Percentiles rank a stretch among this genome's conserved stretches.
Conservation (phyloP, 2,329 filamentous ascomycete genomes). For the Thermoascus crustaceus region DNA sequence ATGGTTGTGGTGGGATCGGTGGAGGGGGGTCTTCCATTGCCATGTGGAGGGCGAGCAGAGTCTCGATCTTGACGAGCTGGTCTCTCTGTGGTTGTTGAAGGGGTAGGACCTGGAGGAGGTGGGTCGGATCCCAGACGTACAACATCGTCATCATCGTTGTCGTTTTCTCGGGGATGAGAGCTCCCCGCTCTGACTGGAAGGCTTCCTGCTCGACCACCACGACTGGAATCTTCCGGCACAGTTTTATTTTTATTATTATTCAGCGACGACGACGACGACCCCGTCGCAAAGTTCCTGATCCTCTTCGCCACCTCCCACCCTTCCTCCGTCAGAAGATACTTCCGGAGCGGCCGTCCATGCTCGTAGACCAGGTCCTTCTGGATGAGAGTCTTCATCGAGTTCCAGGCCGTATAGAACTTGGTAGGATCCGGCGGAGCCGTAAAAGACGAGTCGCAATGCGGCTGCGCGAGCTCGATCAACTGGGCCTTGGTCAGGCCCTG, state of each 20-base stretch:
- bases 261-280: constrained; percentile 8
- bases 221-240: too few species aligned
- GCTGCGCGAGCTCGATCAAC: constrained; percentile 61
- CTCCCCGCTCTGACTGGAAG: too few species aligned
- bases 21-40: constrained; percentile 2
- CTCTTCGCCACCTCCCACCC: constrained; percentile 66
- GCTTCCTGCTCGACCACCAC: too few species aligned
- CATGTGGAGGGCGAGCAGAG: too few species aligned
- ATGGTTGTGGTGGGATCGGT: constrained; percentile 33
- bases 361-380: constrained; percentile 68
- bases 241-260: too few species aligned
- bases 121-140: too few species aligned
- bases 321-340: constrained; percentile 65
- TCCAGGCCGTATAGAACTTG: constrained; percentile 73
- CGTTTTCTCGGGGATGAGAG: too few species aligned
- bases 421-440: constrained; percentile 57
- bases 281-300: constrained; percentile 46
- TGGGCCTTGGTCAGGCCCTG: constrained; percentile 59
- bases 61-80: too few species aligned
- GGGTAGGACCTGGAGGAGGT: too few species aligned
- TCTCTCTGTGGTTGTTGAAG: too few species aligned
- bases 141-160: too few species aligned
- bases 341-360: constrained; percentile 57
- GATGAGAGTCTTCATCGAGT: constrained; percentile 67
- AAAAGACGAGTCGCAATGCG: constrained; percentile 65